Evolutionary conservation across 345 rosid genomes (phyloP).

Genomic region (Hirschfeldia incana): DNA sequence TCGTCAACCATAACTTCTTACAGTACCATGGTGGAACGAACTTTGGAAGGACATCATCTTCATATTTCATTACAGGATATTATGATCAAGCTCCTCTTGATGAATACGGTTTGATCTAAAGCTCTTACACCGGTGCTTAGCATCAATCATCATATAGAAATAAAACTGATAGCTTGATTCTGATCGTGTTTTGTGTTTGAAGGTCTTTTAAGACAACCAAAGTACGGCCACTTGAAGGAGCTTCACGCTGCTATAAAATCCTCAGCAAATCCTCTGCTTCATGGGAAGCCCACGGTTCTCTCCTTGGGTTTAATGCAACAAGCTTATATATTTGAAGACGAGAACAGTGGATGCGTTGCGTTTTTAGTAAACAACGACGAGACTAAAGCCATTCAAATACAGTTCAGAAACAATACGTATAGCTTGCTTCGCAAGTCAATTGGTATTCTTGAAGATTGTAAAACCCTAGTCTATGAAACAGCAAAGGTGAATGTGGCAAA

Average conservation of each 20-base stretch:
- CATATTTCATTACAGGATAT: conserved; percentile 67
- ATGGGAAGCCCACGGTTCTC: conserved; percentile 51
- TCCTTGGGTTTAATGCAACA: conserved; percentile 63
- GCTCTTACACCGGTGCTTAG: neutral
- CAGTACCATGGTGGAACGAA: conserved; percentile 98
- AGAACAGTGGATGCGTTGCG: conserved; percentile 64
- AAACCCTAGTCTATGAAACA: conserved; percentile 61
- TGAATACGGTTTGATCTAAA: conserved; percentile 66
- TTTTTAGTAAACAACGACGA: conserved; percentile 67
- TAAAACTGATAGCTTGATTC: neutral
- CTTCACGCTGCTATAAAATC: conserved; percentile 64
- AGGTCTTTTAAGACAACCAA: conserved; percentile 85
- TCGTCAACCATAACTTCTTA: neutral
- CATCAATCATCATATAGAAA: neutral
- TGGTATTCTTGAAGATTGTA: conserved; percentile 67
- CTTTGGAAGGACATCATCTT: conserved; percentile 74
- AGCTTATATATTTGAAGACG: conserved; percentile 73
- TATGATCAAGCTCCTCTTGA: conserved; percentile 92
- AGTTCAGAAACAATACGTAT: conserved; percentile 50
- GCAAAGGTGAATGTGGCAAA: conserved; percentile 61
- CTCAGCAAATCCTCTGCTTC: conserved; percentile 53
- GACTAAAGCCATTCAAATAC: conserved; percentile 32
- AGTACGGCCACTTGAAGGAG: conserved; percentile 82
- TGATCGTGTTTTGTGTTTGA: conserved; percentile 11
- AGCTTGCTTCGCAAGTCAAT: conserved; percentile 65